phyloP scores from a whole-genome alignment of 2,329 filamentous ascomycete genomes.

The Coniochaeta pulveracea region DNA sequence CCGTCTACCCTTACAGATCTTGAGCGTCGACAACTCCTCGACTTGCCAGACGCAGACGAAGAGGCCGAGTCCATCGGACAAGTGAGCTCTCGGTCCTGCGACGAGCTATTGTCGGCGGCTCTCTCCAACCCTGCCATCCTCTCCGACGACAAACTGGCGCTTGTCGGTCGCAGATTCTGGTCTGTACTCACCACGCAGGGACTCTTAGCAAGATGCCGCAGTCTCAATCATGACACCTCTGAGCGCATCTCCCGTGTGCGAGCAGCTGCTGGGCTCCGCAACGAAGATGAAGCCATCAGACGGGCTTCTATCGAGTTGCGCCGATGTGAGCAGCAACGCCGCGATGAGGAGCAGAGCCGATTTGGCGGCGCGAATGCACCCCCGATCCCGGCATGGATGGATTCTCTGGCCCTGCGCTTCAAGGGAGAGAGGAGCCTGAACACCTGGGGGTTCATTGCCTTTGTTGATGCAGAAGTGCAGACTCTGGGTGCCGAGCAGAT shows the following conservation, averaged over 20 bases:
- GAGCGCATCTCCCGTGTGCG: no score
- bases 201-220: background rate
- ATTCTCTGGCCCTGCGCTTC: background rate
- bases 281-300: background rate
- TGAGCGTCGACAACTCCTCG: background rate
- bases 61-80: background rate
- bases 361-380: background rate
- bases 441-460: background rate
- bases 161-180: background rate
- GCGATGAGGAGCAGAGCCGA: background rate
- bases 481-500: background rate
- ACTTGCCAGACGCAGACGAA: background rate
- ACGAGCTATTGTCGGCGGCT: background rate
- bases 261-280: no score
- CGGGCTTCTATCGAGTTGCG: background rate
- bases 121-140: background rate
- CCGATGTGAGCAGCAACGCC: background rate
- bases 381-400: background rate
- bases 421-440: background rate
- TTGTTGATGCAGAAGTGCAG: background rate
- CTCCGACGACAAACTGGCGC: background rate
- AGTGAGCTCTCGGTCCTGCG: background rate
- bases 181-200: background rate
- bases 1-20: no score
- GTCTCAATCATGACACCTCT: no score